phyloP scores from a whole-genome alignment of 352 stramenopile species.

The Globisporangium camurandrum region DNA sequence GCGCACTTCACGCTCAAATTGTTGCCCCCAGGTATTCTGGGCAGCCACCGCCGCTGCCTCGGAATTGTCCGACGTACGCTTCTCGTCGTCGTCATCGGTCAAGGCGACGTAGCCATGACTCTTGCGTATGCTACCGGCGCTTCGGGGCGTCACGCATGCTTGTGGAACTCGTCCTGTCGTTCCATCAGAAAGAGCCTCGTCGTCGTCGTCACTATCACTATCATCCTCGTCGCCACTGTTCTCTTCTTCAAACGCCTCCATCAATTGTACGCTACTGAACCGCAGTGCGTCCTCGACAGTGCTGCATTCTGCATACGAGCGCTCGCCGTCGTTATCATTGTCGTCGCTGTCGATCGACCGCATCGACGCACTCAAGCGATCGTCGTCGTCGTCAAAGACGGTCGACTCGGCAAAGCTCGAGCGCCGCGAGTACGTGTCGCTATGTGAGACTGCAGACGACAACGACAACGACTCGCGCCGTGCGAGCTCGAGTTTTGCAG shows the following conservation, averaged over 20 bases:
- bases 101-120: too few relatives aligned
- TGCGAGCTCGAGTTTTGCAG: background rate
- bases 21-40: background rate
- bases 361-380: constrained; percentile 22
- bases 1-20: background rate
- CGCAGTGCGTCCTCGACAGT: too few relatives aligned
- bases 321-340: background rate
- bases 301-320: too few relatives aligned
- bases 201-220: background rate
- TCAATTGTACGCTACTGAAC: too few relatives aligned
- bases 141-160: too few relatives aligned
- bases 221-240: constrained; percentile 13
- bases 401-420: constrained; percentile 24
- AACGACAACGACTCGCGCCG: background rate
- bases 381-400: constrained; percentile 25
- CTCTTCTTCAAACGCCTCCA: constrained; percentile 15
- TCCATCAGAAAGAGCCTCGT: too few relatives aligned
- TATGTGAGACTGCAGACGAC: constrained; percentile 29
- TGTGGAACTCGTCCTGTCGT: too few relatives aligned
- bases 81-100: background rate
- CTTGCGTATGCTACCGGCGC: too few relatives aligned
- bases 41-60: too few relatives aligned
- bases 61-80: background rate
- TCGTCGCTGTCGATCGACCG: constrained; percentile 6
- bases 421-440: constrained; percentile 35